Percentiles rank a stretch among this genome's conserved stretches.
phyloP scores from a whole-genome alignment of 177 flowering plant species.

The Vitis hybrid region DNA sequence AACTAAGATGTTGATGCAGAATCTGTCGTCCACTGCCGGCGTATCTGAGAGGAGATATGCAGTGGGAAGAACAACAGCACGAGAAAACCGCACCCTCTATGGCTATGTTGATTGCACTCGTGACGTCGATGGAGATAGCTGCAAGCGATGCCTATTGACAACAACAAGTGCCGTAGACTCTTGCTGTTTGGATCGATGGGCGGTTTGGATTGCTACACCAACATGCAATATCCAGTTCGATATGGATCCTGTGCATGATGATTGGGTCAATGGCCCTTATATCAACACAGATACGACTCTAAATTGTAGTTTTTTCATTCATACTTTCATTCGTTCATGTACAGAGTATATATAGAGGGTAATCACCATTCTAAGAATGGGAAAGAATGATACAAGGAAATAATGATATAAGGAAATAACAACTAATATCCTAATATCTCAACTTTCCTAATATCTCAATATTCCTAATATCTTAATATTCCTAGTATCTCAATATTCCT shows the following conservation, averaged over 20 bases:
- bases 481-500: no score
- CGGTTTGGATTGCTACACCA: background rate
- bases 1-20: background rate
- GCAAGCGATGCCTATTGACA: background rate
- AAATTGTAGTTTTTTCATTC: no score
- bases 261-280: background rate
- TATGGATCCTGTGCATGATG: background rate
- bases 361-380: no score
- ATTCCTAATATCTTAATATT: no score
- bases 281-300: background rate
- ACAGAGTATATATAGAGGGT: no score
- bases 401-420: no score
- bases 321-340: no score
- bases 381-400: no score
- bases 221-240: background rate
- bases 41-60: constrained; percentile 3
- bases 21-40: constrained; percentile 1
- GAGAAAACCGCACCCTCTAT: background rate
- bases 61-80: background rate
- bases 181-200: constrained; percentile 3
- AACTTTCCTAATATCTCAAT: no score
- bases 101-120: constrained; percentile 10
- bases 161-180: background rate
- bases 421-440: no score
- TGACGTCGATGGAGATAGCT: constrained; percentile 5